Base-by-base conservation (phyloP, 2,329 filamentous ascomycete species). In the Graphilbum fragrans region DNA sequence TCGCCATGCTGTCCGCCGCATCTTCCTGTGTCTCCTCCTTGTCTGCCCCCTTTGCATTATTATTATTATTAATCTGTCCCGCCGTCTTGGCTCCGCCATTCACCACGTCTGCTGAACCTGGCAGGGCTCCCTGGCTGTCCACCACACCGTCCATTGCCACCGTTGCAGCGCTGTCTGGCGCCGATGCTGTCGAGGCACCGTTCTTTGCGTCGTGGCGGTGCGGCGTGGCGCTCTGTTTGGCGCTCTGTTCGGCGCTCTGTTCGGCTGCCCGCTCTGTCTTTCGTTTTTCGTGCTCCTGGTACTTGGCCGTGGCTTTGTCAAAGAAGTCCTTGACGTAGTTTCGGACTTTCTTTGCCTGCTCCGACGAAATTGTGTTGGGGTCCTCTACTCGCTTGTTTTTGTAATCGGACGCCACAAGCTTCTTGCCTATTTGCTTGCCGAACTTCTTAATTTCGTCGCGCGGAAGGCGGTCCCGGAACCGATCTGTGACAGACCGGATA, bases 331-430 rank as follows among this genome's bases (percentile, higher is more conserved):
- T 81, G 44, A 88, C 86, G 55, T 82, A 86, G 43, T 76, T 80
- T 62, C 86, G 94, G 45, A 95, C 76, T 48, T 87, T 86, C 55
- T 80, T 81, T 52, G 81, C 74, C 53, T 92, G 84, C 55, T 86
- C 88, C 29, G 83, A 74, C 22, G 72, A 74, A 49, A 95, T 80
- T 38, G 57, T 56, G 12, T 77, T 85, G 0, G 87, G 90, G 53
- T 95, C 81, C 36, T 77, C 72, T 10, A 95, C 87, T n/a, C 86
- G 80, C 37, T 79, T 77, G 54, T 90, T 82, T 58, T 94, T 94
- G 64, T 85, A 95, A 58, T 96, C 90, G 0, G 86, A 92, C 17
- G 84, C 77, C 18, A 94, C 88, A 14, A 96, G 73, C 59, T 90
- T 94, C 62, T 94, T 94, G 43, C 79, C 79, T 37, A 90, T 73